Evolutionary conservation across 1,284 basidiomycete genomes (phyloP), one percentile per base, ranked within the genome.

Genomic region (Moesziomyces parantarcticus): DNA sequence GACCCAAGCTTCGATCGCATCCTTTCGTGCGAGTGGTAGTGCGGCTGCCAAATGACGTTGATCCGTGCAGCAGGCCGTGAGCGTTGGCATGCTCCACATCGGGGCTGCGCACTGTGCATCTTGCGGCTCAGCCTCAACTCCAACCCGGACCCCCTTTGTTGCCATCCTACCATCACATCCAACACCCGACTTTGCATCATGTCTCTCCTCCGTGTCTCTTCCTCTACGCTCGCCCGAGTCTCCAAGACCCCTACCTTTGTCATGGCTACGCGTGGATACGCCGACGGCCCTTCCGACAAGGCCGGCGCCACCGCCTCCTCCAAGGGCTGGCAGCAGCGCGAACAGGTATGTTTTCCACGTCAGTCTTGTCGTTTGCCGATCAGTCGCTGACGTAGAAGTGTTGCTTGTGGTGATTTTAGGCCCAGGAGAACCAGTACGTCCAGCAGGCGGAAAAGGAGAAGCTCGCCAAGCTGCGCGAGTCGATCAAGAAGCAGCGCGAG

Each of bases 381-480:
- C 29, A 13, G 29, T 32, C 10, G 29, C 11, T 32, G 29, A 32
- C 29, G 3, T 13, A 32, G 13, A 32, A 32, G 1, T 32, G 29
- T 32, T 13, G 10, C 3, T 8, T 13, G 29, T 32, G 29, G 29
- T 32, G 7, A 41, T 7, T 3, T 3, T 51, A 76, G 75, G 75
- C 77, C 18, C 58, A 71, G 40, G 77, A 79, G 65, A 68, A 71
- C 67, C 65, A 73, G 67, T 79, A 79, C 70, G 69, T 79, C 21
- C 63, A 69, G 49, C 60, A 79, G 60, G 64, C 67, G 22, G 80
- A 81, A 55, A 70, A 77, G 61, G 75, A 77, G 60, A 80, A 80
- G 68, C 80, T 81, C 52, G 54, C 52, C 32, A 76, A 78, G 59
- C 71, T 79, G 22, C 57, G 68, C 18, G 75, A 70, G 34, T 74